Base-by-base conservation (phyloP, 805 yeast species). In the Martiniozyma abietophila region DNA sequence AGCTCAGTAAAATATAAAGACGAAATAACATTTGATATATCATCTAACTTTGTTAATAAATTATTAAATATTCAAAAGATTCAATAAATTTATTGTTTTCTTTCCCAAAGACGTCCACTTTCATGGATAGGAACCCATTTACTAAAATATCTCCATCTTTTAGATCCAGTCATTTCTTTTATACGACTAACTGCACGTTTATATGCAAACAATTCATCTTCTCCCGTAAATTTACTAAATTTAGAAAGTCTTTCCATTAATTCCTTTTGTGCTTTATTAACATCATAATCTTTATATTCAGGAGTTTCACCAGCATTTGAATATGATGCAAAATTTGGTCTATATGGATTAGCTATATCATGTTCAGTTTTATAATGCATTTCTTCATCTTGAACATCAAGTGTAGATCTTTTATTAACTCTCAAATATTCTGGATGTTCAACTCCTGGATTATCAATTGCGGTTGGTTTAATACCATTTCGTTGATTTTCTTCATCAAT, bases 161-260 rank as follows among this genome's bases (percentile, higher is more conserved):
- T 35, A 1, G 59, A 49, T 19, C 49, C 46, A 1, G 54, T 48
- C 62, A 58, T 58, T 20, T 49, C 67, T 34, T 64, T 62, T 24
- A 80, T 64, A 42, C 88, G 58, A 46, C 78, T 73, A 1, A 78
- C 76, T 0, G 88, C 86, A 43, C 88, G 57, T 41, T 72, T 74
- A 47, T 69, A 79, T 3, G 88, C 85, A 55, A 79, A 79, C 56
- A 67, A 67, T 49, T 80, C 88, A 53, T 79, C 88, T 46, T 80
- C 84, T 17, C 88, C 88, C 0, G 85, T 79, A 46, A 79, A 80
- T 8, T 75, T 73, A 8, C 62, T 59, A 14, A 66, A 50, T 33
- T 74, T 64, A 10, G 67, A 61, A 44, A 64, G 74, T 45, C 73
- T 61, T 8, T 56, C 55, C 18, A 44, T 39, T 25, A 52, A 35